Evolutionary conservation across 495 filamentous ascomycete species (phyloP).

Genomic region (Podospora bellae-mahoneyi): DNA sequence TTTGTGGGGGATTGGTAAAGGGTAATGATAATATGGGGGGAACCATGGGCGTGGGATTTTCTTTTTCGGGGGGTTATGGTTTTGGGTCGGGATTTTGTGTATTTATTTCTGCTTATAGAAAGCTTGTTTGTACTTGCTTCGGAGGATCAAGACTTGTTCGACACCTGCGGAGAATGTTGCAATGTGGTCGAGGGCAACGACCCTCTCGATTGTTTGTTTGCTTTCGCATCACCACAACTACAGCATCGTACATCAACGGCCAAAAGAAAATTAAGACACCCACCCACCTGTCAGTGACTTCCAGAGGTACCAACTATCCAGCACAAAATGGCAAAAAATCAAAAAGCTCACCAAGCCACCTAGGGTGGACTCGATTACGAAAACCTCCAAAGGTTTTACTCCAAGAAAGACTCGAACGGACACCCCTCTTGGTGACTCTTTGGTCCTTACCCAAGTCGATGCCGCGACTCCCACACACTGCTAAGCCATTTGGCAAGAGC

Average conservation of each 20-base stretch:
- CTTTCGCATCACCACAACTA: background rate
- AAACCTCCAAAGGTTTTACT: background rate
- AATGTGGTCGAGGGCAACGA: background rate
- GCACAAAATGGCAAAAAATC: background rate
- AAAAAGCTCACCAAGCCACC: background rate
- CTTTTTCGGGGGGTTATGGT: too few relatives aligned
- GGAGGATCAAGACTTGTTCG: background rate
- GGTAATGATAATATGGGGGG: background rate
- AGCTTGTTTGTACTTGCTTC: background rate
- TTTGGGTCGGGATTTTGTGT: background rate
- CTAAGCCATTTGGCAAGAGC: background rate
- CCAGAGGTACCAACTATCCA: background rate
- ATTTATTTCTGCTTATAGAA: background rate
- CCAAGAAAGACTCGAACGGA: background rate
- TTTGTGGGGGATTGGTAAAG: background rate
- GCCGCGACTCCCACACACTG: background rate
- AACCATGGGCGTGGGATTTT: background rate
- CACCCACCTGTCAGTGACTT: background rate
- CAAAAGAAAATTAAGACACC: background rate
- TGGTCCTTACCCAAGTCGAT: background rate
- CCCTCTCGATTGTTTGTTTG: background rate
- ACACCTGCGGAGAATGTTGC: background rate
- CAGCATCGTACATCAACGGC: background rate
- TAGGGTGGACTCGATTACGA: background rate
- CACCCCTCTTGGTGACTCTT: background rate